Evolutionary conservation across 306 rosid genomes (phyloP).

Genomic region (Acmispon strigosus): DNA sequence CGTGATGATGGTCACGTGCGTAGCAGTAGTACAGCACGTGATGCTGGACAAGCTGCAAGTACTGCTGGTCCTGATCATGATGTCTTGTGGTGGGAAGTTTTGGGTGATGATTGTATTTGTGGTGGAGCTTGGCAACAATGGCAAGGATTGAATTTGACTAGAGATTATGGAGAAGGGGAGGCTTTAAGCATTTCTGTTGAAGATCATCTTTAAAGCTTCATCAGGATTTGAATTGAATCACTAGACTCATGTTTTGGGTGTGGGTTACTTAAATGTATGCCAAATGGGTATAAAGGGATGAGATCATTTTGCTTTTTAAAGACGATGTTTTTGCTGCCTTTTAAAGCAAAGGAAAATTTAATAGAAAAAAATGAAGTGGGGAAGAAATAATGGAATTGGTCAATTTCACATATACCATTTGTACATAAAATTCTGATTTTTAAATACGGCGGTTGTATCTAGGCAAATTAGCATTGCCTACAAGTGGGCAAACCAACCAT

Average conservation of each 20-base stretch:
- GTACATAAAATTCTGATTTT: no score
- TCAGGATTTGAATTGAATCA: neutral
- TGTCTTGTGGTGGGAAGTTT: conserved; percentile 23
- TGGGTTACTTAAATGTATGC: neutral
- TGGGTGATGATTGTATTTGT: neutral
- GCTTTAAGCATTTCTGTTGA: conserved; percentile 60
- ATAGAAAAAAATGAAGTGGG: neutral
- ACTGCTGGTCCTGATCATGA: neutral
- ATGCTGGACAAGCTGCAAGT: neutral
- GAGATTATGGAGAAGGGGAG: conserved; percentile 7
- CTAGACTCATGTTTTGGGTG: neutral
- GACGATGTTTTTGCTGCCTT: neutral
- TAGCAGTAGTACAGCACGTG: neutral
- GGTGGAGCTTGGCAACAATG: neutral
- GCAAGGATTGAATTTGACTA: no score
- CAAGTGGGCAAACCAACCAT: neutral
- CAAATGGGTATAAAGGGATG: neutral
- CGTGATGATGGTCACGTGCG: neutral
- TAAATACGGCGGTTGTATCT: neutral
- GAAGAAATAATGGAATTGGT: no score
- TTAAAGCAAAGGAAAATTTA: neutral
- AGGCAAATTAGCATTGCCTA: neutral
- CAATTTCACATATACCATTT: neutral
- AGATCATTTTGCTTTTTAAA: neutral
- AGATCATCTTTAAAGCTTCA: conserved; percentile 41